These are phyloP conservation scores for Carpinus viminea DNA, from an alignment of 306 rosid species.

Conservation along the genomic window DNA sequence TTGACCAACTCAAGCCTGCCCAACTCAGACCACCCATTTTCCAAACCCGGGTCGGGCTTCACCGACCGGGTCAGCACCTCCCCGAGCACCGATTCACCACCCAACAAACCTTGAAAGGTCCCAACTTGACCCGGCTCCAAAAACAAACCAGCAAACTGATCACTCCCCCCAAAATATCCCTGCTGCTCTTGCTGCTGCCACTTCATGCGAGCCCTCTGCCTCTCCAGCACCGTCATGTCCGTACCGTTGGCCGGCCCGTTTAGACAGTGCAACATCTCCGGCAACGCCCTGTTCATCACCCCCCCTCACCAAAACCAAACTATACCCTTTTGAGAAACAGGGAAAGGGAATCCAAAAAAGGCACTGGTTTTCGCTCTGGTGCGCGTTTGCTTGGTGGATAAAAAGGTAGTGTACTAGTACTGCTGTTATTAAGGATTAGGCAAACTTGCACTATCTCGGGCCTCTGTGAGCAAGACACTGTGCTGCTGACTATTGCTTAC, in stretches of 20 bases:
- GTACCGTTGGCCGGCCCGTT: slow-evolving; percentile 38
- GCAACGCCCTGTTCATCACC: slow-evolving; percentile 31
- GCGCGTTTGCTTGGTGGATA: not conserved
- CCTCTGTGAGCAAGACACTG: not conserved
- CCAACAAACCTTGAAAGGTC: slow-evolving; percentile 31
- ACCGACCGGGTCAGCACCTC: slow-evolving; percentile 36
- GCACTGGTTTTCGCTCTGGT: not conserved
- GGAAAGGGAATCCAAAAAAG: not conserved
- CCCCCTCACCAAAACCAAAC: not conserved
- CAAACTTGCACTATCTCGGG: slow-evolving; percentile 18
- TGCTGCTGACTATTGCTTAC: slow-evolving; percentile 10
- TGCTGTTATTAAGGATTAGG: slow-evolving; percentile 3
- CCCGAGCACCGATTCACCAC: slow-evolving; percentile 29
- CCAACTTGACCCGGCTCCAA: slow-evolving; percentile 28
- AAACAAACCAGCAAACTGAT: slow-evolving; percentile 33
- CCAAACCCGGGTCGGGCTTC: slow-evolving; percentile 56
- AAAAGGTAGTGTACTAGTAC: not conserved
- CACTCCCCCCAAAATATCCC: slow-evolving; percentile 26
- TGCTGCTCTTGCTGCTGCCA: slow-evolving; percentile 32
- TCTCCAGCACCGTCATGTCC: slow-evolving; percentile 51
- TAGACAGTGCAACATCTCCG: slow-evolving; percentile 52
- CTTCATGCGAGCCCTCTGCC: slow-evolving; percentile 42
- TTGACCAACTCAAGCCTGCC: slow-evolving; percentile 31
- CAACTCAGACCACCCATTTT: slow-evolving; percentile 53
- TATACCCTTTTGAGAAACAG: not conserved